phyloP scores from a whole-genome alignment of 805 yeast genomes.

The Danielia oregonensis region DNA sequence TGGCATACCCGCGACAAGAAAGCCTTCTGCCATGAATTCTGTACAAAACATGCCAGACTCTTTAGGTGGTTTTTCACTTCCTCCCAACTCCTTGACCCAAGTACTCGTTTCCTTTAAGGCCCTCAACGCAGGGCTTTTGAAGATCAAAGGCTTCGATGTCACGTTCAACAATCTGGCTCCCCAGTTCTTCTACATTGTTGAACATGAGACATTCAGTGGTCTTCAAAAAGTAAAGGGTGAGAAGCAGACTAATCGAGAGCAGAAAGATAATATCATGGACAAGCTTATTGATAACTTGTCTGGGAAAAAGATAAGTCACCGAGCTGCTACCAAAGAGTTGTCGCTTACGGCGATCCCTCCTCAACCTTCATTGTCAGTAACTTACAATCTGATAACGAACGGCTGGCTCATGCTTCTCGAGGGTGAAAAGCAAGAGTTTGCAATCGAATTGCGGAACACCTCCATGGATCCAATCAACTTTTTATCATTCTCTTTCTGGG shows the following conservation, averaged over 20 bases:
- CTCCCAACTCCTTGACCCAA: slow-evolving; percentile 27
- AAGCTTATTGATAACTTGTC: slow-evolving; percentile 24
- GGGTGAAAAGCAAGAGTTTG: slow-evolving; percentile 60
- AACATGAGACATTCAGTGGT: slow-evolving; percentile 19
- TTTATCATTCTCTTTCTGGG: slow-evolving; percentile 61
- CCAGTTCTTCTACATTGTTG: slow-evolving; percentile 42
- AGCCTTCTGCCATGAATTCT: neutral
- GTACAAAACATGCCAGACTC: neutral
- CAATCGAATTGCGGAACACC: slow-evolving; percentile 52
- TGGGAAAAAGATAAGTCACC: slow-evolving; percentile 13
- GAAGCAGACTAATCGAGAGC: neutral
- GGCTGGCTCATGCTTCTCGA: slow-evolving; percentile 75
- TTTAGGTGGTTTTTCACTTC: slow-evolving; percentile 8
- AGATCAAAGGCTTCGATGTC: slow-evolving; percentile 49
- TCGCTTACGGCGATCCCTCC: slow-evolving; percentile 34
- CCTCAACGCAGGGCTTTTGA: slow-evolving; percentile 43
- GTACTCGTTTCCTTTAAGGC: slow-evolving; percentile 49
- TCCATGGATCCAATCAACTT: slow-evolving; percentile 55
- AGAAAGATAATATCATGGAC: slow-evolving; percentile 5
- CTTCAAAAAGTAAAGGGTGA: slow-evolving; percentile 8
- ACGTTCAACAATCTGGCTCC: slow-evolving; percentile 47
- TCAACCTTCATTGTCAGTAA: slow-evolving; percentile 61
- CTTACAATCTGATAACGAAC: slow-evolving; percentile 51
- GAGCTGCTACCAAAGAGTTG: slow-evolving; percentile 19
- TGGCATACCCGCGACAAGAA: neutral